Evolutionary conservation across 768 basidiomycete species (phyloP), one percentile per base, ranked within the genome.

Genomic region (Kwoniella sp.): DNA sequence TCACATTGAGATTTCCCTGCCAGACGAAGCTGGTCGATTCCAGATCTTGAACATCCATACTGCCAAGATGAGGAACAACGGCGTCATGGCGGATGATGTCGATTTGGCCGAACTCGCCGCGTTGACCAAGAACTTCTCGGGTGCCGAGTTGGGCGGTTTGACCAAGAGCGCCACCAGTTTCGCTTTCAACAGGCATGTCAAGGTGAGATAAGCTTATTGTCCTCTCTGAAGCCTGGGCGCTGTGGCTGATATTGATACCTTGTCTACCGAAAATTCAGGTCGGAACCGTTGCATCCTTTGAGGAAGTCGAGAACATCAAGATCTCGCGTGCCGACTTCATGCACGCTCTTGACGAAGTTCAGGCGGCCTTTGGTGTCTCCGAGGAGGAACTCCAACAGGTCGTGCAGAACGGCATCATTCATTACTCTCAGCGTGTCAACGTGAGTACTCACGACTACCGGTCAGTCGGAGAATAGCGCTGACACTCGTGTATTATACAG

Each of bases 161-260:
- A 90, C 98, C 80, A 98, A 97, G 85, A 96, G 92, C 75, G 96
- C 96, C 30, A 93, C 95, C 0, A 92, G 90, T 86, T 99, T 95
- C 74, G 95, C 96, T 22, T 95, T 99, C 83, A 94, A 90, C 73
- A 84, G 96, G 44, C 96, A 99, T 77, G 92, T 98, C 72, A 97
- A 97, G 82, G 89, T 85, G 53, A 46, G 76, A 55, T 46, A 22
- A 12, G 36, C 4, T 46, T 21, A 47, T 2, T n/a, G 27, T 57
- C 19, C 21, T 24, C 47, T 37, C 17, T 21, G 17, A 26, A 44
- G 8, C 40, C 8, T 44, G 17, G 40, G 8, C 17, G 21, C 2
- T 33, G 53, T 19, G 27, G 60, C 63, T 70, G 49, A 68, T 57
- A 40, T 63, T 68, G 40, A 68, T 57, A 40, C 21, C 2, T 46